Evolutionary conservation across 2,329 filamentous ascomycete genomes (phyloP).

Genomic region (Nigrospora sphaerica): DNA sequence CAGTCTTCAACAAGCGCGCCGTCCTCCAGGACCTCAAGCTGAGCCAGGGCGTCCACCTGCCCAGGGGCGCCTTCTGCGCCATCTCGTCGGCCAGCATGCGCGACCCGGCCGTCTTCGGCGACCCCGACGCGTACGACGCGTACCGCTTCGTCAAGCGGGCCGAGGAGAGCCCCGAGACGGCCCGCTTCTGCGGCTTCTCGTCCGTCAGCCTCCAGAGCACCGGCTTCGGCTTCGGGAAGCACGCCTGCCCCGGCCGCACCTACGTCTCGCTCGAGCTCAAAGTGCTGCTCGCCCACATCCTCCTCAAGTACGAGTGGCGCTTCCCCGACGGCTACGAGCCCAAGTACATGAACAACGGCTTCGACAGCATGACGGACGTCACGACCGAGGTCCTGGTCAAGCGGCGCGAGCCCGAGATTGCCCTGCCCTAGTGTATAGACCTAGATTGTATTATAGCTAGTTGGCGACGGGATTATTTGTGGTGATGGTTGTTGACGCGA

Average conservation of each 20-base stretch:
- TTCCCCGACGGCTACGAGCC: not conserved
- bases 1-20: not conserved
- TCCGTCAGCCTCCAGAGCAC: conserved; percentile 18
- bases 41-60: conserved; percentile 10
- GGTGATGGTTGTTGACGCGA: not conserved
- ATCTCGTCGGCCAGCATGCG: conserved; percentile 9
- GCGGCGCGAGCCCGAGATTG: not conserved
- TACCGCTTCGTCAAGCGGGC: conserved; percentile 11
- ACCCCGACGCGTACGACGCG: conserved; percentile 11
- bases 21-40: conserved; percentile 7
- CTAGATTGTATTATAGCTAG: not conserved
- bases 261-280: conserved; percentile 30
- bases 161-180: not conserved
- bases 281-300: conserved; percentile 21
- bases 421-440: not conserved
- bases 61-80: conserved; percentile 10
- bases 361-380: not conserved
- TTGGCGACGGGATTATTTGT: not conserved
- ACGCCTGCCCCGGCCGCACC: conserved; percentile 30
- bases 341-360: not conserved
- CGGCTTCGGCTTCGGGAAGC: conserved; percentile 27
- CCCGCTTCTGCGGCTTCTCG: conserved; percentile 16
- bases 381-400: not conserved
- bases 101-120: conserved; percentile 9
- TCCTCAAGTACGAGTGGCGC: conserved; percentile 23